Conservation (phyloP, 208 protist species). For the Leishmania arabica region DNA sequence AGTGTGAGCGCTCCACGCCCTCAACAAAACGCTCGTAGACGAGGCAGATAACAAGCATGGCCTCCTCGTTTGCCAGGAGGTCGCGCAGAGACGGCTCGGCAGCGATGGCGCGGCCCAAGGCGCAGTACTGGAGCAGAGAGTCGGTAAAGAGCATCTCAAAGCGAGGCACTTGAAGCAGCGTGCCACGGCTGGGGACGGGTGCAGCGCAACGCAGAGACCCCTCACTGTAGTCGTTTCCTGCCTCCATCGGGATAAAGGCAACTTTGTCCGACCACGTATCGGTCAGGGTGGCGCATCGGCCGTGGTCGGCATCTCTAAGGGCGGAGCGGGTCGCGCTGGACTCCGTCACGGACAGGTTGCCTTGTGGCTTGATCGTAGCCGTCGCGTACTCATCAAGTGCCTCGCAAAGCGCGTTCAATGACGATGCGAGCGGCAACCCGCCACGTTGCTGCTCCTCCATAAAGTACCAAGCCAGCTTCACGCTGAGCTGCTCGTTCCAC, state of each 20-base stretch:
- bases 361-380: conserved; percentile 46
- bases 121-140: conserved; percentile 54
- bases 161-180: conserved; percentile 78
- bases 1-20: conserved; percentile 56
- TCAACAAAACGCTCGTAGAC: conserved; percentile 78
- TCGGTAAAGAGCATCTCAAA: conserved; percentile 66
- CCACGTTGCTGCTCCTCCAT: conserved; percentile 18
- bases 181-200: conserved; percentile 48
- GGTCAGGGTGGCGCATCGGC: neutral
- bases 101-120: conserved; percentile 55
- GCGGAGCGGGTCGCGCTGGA: neutral
- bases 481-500: conserved; percentile 88
- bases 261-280: conserved; percentile 29
- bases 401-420: conserved; percentile 6
- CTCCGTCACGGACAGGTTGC: neutral
- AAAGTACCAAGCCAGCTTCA: conserved; percentile 65
- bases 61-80: conserved; percentile 67
- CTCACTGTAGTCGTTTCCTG: conserved; percentile 49
- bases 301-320: neutral
- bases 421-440: neutral
- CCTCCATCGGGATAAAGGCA: conserved; percentile 43
- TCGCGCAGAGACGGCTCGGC: conserved; percentile 36
- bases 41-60: conserved; percentile 76
- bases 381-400: conserved; percentile 47
- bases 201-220: conserved; percentile 64